Base-by-base conservation (phyloP, 2,329 filamentous ascomycete species). In the Microcyclosporella mali region DNA sequence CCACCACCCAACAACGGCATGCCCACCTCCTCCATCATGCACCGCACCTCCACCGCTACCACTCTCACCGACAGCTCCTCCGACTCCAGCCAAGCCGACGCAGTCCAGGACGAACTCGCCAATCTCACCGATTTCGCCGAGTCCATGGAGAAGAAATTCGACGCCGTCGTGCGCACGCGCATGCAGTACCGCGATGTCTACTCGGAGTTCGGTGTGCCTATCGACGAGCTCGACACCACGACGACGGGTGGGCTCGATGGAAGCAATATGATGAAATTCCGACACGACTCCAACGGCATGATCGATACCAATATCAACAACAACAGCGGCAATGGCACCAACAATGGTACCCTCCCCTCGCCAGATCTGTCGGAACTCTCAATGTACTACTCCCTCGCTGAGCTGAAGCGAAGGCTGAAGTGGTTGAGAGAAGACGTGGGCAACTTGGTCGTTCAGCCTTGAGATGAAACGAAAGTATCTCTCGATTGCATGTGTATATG, bases 331-430 rank as follows among this genome's bases (percentile, higher is more conserved):
- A 9, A 9, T 25, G 6, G 4, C 21, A 25, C 4, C 21, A 25
- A 25, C 21, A 25, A 25, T 9, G 30, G 27, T 2, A 16, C 27
- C 11, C 29, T 43, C 2, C 18, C 34, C 16, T 27, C 34, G 4
- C 41, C 41, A 14, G 41, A 43, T 32, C 7, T 38, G 7, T 25
- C 14, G 17, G 41, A 43, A 30, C 17, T 43, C 15, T 35, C 33
- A 4, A 37, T 43, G 17, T 43, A 33, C 9, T 43, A 43, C 17
- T 38, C 27, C 19, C 14, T 43, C 10, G 34, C 41, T 7, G 41
- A 43, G 21, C 29, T 43, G 41, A 43, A 33, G 35, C n/a, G 41
- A 18, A 33, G 41, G 17, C 27, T 43, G 35, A 43, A 38, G 29
- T 43, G 41, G 41, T 14, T 43, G 35, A 19, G 17, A 35, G 34